Evolutionary conservation across 2,329 filamentous ascomycete species (phyloP).

Genomic region (Gnomoniopsis sp.): DNA sequence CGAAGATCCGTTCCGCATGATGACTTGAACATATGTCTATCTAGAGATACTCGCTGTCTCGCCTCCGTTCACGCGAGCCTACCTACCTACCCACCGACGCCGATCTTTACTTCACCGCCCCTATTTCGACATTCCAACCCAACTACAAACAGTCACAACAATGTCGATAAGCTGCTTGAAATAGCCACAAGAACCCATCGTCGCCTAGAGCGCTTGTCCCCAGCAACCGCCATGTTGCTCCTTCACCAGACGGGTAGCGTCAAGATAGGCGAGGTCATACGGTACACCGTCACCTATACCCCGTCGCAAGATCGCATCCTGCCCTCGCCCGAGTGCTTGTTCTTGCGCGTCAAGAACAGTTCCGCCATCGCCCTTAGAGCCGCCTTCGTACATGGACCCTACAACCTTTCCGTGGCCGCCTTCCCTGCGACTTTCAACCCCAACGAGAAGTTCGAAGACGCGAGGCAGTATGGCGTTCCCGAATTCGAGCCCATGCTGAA

Average conservation of each 20-base stretch:
- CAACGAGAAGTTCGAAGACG: conserved; percentile 69
- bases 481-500: conserved; percentile 97
- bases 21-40: neutral
- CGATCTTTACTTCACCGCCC: neutral
- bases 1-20: neutral
- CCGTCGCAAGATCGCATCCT: conserved; percentile 86
- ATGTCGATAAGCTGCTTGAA: neutral
- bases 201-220: neutral
- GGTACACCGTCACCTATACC: conserved; percentile 89
- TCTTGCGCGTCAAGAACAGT: conserved; percentile 88
- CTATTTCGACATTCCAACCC: neutral
- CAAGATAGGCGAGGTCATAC: conserved; percentile 90
- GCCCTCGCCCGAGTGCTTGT: conserved; percentile 75
- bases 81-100: neutral
- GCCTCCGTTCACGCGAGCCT: neutral
- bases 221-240: conserved; percentile 66
- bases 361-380: conserved; percentile 87
- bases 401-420: conserved; percentile 82
- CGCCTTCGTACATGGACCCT: conserved; percentile 94
- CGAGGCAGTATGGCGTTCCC: conserved; percentile 70
- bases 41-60: neutral
- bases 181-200: neutral
- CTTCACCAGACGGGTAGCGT: conserved; percentile 87
- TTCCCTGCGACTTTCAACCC: conserved; percentile 83
- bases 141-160: neutral